Percentiles rank a stretch among this genome's conserved stretches.
phyloP scores from a whole-genome alignment of 495 filamentous ascomycete genomes.

The Penicillium robsamsonii region DNA sequence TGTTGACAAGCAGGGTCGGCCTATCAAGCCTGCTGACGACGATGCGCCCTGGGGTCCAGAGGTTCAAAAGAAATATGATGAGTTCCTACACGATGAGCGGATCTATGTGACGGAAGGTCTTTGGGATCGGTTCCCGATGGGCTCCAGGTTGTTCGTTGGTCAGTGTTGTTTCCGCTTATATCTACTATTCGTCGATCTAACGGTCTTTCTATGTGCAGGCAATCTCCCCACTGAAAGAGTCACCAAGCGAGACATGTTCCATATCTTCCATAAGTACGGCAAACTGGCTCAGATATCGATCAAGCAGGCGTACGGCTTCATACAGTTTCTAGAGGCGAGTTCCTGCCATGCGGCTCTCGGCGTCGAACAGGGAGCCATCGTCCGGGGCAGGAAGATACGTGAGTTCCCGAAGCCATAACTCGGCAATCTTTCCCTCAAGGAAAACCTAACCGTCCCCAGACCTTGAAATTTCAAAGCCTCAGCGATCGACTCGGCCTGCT shows the following conservation, averaged over 20 bases:
- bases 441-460: constrained; percentile 49
- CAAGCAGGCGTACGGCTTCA: constrained; percentile 95
- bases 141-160: constrained; percentile 91
- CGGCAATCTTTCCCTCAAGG: background rate
- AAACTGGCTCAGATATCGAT: constrained; percentile 92
- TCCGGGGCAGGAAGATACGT: constrained; percentile 90
- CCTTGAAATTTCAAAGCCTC: constrained; percentile 88
- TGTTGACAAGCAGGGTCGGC: constrained; percentile 29
- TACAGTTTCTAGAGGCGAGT: constrained; percentile 78
- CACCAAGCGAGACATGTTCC: constrained; percentile 89
- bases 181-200: background rate
- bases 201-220: constrained; percentile 51
- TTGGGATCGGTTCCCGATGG: constrained; percentile 89
- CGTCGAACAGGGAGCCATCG: constrained; percentile 69
- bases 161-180: constrained; percentile 33
- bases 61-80: constrained; percentile 72
- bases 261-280: constrained; percentile 82
- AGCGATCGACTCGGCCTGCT: constrained; percentile 66
- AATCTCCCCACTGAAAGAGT: constrained; percentile 92
- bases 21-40: constrained; percentile 40
- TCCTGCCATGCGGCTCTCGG: constrained; percentile 74
- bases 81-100: constrained; percentile 76
- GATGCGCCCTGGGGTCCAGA: constrained; percentile 57
- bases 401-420: constrained; percentile 42
- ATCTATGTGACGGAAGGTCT: constrained; percentile 81